These are phyloP conservation scores for Phylloboletellus chloephorus DNA, from an alignment of 1,284 basidiomycete genomes.

Conservation along the genomic window DNA sequence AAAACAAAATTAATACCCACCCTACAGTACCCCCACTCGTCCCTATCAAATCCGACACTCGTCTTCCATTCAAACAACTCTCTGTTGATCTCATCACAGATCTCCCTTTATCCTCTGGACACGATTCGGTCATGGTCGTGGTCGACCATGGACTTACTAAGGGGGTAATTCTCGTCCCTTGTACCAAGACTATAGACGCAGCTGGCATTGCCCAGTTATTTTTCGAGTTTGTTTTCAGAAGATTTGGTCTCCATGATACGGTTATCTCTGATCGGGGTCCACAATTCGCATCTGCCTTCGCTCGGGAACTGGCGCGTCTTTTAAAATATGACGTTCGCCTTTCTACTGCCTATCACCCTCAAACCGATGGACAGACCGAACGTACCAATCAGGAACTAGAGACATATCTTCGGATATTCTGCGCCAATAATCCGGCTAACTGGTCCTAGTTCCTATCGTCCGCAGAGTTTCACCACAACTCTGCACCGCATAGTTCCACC, in stretches of 20 bases:
- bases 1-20: conserved; percentile 8
- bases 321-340: neutral
- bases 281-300: no score
- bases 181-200: neutral
- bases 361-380: no score
- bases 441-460: neutral
- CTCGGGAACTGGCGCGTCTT: no score
- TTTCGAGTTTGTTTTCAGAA: no score
- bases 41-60: neutral
- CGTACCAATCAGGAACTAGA: conserved; percentile 3
- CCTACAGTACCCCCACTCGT: neutral
- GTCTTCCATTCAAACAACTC: conserved; percentile 10
- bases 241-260: no score
- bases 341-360: conserved; percentile 2
- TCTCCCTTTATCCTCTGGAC: conserved; percentile 6
- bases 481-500: neutral
- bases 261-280: no score
- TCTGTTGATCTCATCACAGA: neutral
- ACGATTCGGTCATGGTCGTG: conserved; percentile 8
- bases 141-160: conserved; percentile 12
- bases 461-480: neutral
- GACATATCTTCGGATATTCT: conserved; percentile 2
- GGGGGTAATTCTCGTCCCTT: conserved; percentile 9
- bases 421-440: neutral
- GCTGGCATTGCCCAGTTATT: neutral